These are phyloP conservation scores for Sclerotinia borealis DNA, from an alignment of 2,329 filamentous ascomycete species.

Conservation along the genomic window DNA sequence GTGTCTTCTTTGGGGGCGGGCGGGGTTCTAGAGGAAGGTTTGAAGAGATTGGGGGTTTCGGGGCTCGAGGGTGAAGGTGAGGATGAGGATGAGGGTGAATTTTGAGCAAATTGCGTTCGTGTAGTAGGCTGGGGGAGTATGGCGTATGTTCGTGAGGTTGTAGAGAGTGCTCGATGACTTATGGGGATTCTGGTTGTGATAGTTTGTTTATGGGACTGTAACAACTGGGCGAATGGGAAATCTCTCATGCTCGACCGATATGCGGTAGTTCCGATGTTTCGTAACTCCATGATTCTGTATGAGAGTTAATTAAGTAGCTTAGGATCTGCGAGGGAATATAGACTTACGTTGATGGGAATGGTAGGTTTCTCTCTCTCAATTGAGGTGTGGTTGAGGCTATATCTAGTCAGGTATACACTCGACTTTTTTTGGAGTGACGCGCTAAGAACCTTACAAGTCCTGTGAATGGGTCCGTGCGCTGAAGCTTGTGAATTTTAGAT, in stretches of 20 bases:
- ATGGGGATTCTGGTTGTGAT: background rate
- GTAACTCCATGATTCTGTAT: constrained; percentile 31
- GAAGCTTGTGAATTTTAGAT: background rate
- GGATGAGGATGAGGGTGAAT: background rate
- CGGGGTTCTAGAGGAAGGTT: background rate
- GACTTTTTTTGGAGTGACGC: constrained; percentile 8
- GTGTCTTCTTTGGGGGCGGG: constrained; percentile 10
- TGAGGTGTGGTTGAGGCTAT: constrained; percentile 23
- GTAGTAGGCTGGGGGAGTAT: background rate
- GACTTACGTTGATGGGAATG: constrained; percentile 20
- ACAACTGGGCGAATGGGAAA: background rate
- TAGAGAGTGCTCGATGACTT: constrained; percentile 1
- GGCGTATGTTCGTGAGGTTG: background rate
- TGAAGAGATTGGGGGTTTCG: background rate
- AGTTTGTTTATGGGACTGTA: background rate
- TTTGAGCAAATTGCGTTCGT: background rate
- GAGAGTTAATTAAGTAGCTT: constrained; percentile 12
- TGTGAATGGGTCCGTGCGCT: constrained; percentile 11
- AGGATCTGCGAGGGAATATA: constrained; percentile 12
- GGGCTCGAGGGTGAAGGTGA: background rate
- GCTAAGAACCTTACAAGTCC: constrained; percentile 9
- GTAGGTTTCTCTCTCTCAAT: background rate
- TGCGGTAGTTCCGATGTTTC: constrained; percentile 17
- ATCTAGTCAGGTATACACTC: background rate
- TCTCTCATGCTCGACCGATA: constrained; percentile 1